Evolutionary conservation across 768 basidiomycete genomes (phyloP).

Genomic region (Paxillus ammoniavirescens): DNA sequence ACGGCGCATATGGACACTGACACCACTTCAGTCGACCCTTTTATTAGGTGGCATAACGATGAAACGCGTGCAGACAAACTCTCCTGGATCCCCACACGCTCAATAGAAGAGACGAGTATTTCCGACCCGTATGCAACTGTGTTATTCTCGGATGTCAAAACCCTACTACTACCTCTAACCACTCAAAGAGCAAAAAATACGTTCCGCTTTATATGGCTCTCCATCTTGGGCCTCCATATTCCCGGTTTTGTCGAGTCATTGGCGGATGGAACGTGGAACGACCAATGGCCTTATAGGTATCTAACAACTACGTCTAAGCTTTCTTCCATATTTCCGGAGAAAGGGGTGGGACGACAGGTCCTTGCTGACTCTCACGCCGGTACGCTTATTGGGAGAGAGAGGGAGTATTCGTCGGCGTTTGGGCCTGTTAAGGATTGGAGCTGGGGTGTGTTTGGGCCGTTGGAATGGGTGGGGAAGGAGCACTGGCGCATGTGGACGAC

Average conservation of each 20-base stretch:
- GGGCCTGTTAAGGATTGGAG: constrained; percentile 72
- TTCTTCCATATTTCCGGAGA: constrained; percentile 50
- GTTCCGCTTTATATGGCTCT: constrained; percentile 70
- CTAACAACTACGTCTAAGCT: constrained; percentile 47
- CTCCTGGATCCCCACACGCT: constrained; percentile 50
- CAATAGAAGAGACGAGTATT: constrained; percentile 45
- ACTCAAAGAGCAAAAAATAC: constrained; percentile 46
- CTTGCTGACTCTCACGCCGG: constrained; percentile 65
- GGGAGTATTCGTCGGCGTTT: constrained; percentile 57
- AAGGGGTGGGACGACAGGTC: constrained; percentile 29
- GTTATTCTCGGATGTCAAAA: constrained; percentile 69
- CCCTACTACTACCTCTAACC: constrained; percentile 49
- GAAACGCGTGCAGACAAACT: constrained; percentile 51
- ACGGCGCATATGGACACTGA: constrained; percentile 18
- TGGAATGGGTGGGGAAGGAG: constrained; percentile 44
- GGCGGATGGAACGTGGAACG: constrained; percentile 52
- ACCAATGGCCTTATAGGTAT: constrained; percentile 60
- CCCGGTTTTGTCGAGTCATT: constrained; percentile 58
- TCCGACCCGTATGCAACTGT: constrained; percentile 73
- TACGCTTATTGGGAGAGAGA: constrained; percentile 63
- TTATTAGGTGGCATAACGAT: constrained; percentile 59
- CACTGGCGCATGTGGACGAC: constrained; percentile 43
- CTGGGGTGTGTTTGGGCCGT: constrained; percentile 47
- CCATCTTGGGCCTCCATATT: constrained; percentile 66
- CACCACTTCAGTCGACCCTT: constrained; percentile 53